Conservation (phyloP, 1,139 yeast species). For the Hanseniaspora gamundiae region DNA sequence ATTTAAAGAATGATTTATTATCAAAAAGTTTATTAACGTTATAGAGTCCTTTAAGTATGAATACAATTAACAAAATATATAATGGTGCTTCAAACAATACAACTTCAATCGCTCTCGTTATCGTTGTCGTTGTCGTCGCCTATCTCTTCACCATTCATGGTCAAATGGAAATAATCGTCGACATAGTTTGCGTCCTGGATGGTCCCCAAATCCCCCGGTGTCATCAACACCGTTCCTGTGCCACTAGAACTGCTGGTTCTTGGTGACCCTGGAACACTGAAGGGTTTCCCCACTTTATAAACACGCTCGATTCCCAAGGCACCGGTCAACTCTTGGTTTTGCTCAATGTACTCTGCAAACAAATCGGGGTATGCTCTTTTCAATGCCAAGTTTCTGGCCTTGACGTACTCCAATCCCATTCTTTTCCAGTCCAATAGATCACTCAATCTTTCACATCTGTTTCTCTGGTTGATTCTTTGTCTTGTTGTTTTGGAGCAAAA, state of each 20-base stretch:
- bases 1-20: no score
- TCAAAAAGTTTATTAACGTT: no score
- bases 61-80: no score
- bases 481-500: conserved; percentile 84
- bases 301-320: conserved; percentile 25
- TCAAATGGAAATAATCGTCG: conserved; percentile 77
- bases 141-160: conserved; percentile 43
- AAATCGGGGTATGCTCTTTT: conserved; percentile 90
- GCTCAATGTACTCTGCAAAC: conserved; percentile 34
- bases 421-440: conserved; percentile 95
- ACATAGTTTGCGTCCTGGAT: conserved; percentile 80
- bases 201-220: conserved; percentile 97
- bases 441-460: conserved; percentile 86
- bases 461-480: conserved; percentile 95
- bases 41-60: no score
- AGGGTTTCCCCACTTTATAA: conserved; percentile 76
- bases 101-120: no score
- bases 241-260: conserved; percentile 31
- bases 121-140: no score
- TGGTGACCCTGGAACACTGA: conserved; percentile 95
- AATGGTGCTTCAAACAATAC: no score
- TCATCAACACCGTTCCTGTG: conserved; percentile 54
- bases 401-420: conserved; percentile 92
- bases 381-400: conserved; percentile 85
- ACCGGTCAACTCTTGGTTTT: conserved; percentile 14